Conservation (phyloP, 2,329 filamentous ascomycete genomes). For the Akanthomyces muscarius region DNA sequence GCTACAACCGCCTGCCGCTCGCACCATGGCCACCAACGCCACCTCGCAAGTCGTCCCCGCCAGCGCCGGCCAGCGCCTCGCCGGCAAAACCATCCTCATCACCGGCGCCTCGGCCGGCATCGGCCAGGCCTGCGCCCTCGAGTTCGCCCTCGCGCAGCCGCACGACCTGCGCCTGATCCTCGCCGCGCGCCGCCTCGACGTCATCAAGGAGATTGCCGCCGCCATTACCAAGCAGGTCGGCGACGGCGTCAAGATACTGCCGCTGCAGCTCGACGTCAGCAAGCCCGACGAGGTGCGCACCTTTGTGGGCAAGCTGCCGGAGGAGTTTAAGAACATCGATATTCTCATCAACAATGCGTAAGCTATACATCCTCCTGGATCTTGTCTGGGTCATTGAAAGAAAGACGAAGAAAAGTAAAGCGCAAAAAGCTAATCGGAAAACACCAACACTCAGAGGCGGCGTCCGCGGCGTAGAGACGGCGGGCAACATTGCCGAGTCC, state of each 20-base stretch:
- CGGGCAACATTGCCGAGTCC: constrained; percentile 74
- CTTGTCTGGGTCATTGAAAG: no score
- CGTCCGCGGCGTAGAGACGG: constrained; percentile 81
- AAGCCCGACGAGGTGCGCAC: constrained; percentile 66
- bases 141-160: constrained; percentile 85
- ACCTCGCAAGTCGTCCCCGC: constrained; percentile 41
- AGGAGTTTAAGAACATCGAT: constrained; percentile 80
- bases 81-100: constrained; percentile 87
- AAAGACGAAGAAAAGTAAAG: no score
- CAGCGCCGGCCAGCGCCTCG: constrained; percentile 74
- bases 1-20: constrained; percentile 4
- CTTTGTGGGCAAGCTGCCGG: constrained; percentile 71
- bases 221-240: constrained; percentile 76
- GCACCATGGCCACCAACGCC: constrained; percentile 43
- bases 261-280: constrained; percentile 84
- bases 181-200: constrained; percentile 81
- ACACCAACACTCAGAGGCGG: constrained; percentile 58
- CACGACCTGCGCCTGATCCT: constrained; percentile 77
- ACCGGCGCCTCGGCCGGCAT: constrained; percentile 94
- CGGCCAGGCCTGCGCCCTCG: constrained; percentile 75
- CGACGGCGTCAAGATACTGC: constrained; percentile 73
- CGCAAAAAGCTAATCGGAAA: constrained; percentile 16
- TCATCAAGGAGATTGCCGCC: constrained; percentile 68
- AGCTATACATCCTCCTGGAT: constrained; percentile 27
- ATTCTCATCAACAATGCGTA: constrained; percentile 95